phyloP scores from a whole-genome alignment of 2,329 filamentous ascomycete species.

The Catunica adiposa region DNA sequence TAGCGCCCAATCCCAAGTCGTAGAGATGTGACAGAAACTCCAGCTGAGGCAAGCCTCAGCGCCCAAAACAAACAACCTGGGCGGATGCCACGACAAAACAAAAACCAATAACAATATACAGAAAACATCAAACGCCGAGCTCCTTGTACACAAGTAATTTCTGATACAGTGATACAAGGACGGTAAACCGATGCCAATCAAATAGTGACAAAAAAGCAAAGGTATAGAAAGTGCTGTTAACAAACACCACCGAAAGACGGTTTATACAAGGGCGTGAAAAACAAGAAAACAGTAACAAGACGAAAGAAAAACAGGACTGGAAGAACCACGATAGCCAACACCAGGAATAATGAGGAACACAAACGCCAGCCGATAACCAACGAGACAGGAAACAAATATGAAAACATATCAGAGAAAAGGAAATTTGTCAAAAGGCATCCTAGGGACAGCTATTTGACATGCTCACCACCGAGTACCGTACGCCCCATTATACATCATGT shows the following conservation, averaged over 20 bases:
- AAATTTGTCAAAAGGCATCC: slow-evolving; percentile 6
- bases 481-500: slow-evolving; percentile 52
- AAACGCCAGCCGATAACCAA: slow-evolving; percentile 16
- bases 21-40: no score
- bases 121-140: slow-evolving; percentile 9
- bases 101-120: background rate
- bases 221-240: background rate
- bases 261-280: slow-evolving; percentile 14
- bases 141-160: slow-evolving; percentile 9
- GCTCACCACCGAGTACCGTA: slow-evolving; percentile 13
- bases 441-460: background rate
- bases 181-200: background rate
- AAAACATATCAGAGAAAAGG: slow-evolving; percentile 16
- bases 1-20: no score
- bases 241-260: slow-evolving; percentile 19
- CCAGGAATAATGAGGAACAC: slow-evolving; percentile 16
- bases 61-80: background rate
- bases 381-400: slow-evolving; percentile 16
- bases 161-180: background rate
- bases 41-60: no score
- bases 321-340: slow-evolving; percentile 15
- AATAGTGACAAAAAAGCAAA: background rate
- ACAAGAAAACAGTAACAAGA: slow-evolving; percentile 7
- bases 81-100: background rate
- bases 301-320: slow-evolving; percentile 8